Evolutionary conservation across 2,329 filamentous ascomycete species (phyloP).

Genomic region (Pyrenophora graminea): DNA sequence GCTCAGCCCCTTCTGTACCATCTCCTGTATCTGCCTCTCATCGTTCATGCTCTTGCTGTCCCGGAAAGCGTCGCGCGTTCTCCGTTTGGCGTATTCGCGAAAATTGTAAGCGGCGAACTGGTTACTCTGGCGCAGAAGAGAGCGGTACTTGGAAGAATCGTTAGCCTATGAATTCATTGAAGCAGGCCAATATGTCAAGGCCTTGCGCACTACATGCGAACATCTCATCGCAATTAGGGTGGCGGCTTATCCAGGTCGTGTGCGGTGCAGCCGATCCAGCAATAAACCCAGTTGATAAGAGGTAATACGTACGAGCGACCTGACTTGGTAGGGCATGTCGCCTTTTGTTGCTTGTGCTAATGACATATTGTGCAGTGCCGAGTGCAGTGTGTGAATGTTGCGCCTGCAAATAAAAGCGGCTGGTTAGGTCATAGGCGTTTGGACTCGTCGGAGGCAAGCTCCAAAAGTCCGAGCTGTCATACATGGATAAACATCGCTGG

Average conservation of each 20-base stretch:
- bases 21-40: conserved; percentile 76
- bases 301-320: conserved; percentile 44
- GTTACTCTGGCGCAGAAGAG: conserved; percentile 80
- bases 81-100: conserved; percentile 90
- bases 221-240: background rate
- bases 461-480: conserved; percentile 33
- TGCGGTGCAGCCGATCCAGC: background rate
- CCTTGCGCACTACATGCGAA: background rate
- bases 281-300: no score
- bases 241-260: background rate
- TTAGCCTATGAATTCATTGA: conserved; percentile 5
- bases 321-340: conserved; percentile 47
- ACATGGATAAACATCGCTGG: background rate
- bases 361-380: conserved; percentile 34
- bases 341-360: conserved; percentile 42
- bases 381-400: conserved; percentile 30
- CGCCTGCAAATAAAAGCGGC: conserved; percentile 39
- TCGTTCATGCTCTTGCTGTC: conserved; percentile 77
- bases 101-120: conserved; percentile 97
- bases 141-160: conserved; percentile 75
- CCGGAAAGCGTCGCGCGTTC: conserved; percentile 87
- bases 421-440: conserved; percentile 41
- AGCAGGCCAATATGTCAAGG: background rate
- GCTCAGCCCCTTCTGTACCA: conserved; percentile 85
- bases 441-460: conserved; percentile 33